Percentiles rank a stretch among this genome's conserved stretches.
Evolutionary conservation across 73 alveolate genomes (phyloP).

Genomic region (Symbiodinium natans): DNA sequence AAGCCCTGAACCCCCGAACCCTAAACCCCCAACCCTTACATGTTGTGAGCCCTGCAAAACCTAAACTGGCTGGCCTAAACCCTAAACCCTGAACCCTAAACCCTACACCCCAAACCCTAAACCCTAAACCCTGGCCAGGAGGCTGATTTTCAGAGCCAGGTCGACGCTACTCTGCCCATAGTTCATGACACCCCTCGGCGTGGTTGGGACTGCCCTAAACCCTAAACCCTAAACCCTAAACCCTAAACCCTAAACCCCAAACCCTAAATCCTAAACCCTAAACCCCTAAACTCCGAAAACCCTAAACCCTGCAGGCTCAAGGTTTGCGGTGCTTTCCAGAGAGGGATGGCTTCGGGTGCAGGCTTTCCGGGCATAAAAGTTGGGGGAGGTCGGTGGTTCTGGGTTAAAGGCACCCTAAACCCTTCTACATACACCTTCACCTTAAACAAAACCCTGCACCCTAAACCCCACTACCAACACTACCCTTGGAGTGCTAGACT

Average conservation of each 20-base stretch:
- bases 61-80: neutral
- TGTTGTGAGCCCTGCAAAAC: neutral
- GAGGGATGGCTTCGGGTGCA: too few species aligned
- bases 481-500: too few species aligned
- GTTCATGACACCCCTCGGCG: conserved; percentile 27
- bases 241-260: neutral
- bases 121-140: neutral
- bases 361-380: too few species aligned
- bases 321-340: too few species aligned
- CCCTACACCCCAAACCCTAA: neutral
- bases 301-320: too few species aligned
- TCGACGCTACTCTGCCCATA: conserved; percentile 51
- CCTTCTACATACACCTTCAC: neutral
- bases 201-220: neutral
- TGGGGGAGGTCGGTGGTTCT: too few species aligned
- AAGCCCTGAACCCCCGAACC: neutral
- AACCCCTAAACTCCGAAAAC: neutral
- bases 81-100: neutral
- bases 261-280: neutral
- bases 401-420: too few species aligned
- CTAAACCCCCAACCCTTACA: neutral
- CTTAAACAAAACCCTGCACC: neutral
- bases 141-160: conserved; percentile 44
- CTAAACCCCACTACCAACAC: neutral
- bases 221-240: too few species aligned